Conservation (phyloP, 1,139 yeast species). For the Candida sp. region DNA sequence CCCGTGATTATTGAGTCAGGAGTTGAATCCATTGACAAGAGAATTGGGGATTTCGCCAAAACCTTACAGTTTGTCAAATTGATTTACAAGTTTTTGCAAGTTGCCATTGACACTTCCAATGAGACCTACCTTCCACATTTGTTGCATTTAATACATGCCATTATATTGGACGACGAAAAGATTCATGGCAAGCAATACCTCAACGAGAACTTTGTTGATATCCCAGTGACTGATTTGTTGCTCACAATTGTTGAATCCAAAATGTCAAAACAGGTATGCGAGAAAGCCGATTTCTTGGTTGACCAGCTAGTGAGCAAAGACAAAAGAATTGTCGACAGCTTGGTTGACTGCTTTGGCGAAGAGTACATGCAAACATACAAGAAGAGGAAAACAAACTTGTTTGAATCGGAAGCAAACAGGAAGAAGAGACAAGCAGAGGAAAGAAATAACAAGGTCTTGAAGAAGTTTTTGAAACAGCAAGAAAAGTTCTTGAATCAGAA, state of each 20-base stretch:
- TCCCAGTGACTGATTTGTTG: conserved; percentile 60
- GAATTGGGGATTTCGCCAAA: conserved; percentile 56
- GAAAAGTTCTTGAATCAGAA: conserved; percentile 40
- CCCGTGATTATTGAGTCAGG: conserved; percentile 37
- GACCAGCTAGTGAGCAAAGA: conserved; percentile 54
- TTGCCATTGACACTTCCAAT: conserved; percentile 52
- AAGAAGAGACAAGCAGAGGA: conserved; percentile 43
- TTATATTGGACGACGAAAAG: conserved; percentile 57
- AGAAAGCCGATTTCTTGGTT: conserved; percentile 61
- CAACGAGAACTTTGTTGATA: conserved; percentile 50
- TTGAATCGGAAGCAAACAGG: conserved; percentile 47
- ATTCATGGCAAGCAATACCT: conserved; percentile 41
- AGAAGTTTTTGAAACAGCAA: conserved; percentile 46
- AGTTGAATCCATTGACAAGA: conserved; percentile 40
- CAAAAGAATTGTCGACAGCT: conserved; percentile 49
- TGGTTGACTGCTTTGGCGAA: conserved; percentile 62
- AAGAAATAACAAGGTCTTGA: conserved; percentile 42
- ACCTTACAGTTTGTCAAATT: conserved; percentile 58
- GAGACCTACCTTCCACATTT: conserved; percentile 59
- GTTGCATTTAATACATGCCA: conserved; percentile 72
- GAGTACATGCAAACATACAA: conserved; percentile 49
- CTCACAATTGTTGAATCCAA: conserved; percentile 54
- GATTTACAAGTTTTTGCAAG: conserved; percentile 57
- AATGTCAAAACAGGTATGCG: conserved; percentile 50
- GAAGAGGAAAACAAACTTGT: conserved; percentile 25